A percentile compares a stretch with the other conserved stretches of the same genome.
These are phyloP conservation scores for Zea mays DNA, from an alignment of 176 grass and related monocot genomes.

Conservation along the genomic window DNA sequence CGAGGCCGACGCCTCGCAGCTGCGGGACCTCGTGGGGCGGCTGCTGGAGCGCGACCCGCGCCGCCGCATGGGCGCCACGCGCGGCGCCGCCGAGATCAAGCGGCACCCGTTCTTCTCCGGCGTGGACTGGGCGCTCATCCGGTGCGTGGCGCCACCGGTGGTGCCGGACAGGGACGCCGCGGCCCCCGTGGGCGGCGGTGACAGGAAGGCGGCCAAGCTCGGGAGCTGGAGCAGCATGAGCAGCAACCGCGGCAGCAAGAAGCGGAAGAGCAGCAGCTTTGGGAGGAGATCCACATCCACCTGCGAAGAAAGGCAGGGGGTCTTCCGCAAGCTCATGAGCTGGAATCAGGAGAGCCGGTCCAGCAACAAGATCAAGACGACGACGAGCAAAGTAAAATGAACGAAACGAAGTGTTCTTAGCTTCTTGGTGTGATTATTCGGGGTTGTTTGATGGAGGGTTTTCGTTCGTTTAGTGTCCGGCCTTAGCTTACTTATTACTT, in stretches of 20 bases:
- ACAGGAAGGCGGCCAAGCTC: constrained; percentile 40
- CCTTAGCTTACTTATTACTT: neutral
- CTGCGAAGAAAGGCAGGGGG: constrained; percentile 43
- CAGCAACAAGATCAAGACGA: constrained; percentile 42
- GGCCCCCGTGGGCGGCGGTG: constrained; percentile 15
- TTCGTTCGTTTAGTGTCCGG: constrained; percentile 14
- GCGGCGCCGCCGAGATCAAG: constrained; percentile 86
- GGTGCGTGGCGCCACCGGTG: constrained; percentile 70
- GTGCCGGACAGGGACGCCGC: constrained; percentile 43
- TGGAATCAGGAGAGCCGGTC: constrained; percentile 40
- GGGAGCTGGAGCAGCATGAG: constrained; percentile 72
- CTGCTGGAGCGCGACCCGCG: constrained; percentile 77
- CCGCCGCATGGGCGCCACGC: constrained; percentile 62
- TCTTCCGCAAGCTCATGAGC: constrained; percentile 49
- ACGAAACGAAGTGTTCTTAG: neutral
- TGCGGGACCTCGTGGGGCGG: constrained; percentile 57
- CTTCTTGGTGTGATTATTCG: constrained; percentile 30
- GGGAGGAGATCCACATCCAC: constrained; percentile 29
- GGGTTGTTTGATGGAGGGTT: neutral
- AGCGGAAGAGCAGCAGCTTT: constrained; percentile 46
- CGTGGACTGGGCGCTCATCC: constrained; percentile 75
- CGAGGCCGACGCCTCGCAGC: constrained; percentile 56
- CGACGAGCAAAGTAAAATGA: constrained; percentile 15
- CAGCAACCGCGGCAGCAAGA: constrained; percentile 25
- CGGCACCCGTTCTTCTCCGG: constrained; percentile 78